phyloP scores from a whole-genome alignment of 306 rosid genomes.

The Gillenia trifoliata region DNA sequence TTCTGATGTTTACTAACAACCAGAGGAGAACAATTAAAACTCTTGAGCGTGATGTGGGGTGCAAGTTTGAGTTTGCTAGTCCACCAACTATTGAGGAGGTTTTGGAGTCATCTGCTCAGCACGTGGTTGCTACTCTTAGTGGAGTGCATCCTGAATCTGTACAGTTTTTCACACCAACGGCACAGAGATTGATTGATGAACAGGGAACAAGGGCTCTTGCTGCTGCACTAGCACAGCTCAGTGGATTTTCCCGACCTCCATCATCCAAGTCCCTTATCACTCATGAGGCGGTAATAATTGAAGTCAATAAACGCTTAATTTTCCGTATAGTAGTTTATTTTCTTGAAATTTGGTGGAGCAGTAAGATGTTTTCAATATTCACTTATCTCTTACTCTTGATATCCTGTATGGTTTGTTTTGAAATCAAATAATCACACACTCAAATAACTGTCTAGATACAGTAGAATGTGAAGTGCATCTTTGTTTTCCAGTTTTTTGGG shows the following conservation, averaged over 20 bases:
- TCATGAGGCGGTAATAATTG: constrained; percentile 69
- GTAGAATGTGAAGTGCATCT: background rate
- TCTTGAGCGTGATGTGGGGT: constrained; percentile 96
- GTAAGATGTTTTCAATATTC: constrained; percentile 5
- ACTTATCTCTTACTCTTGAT: background rate
- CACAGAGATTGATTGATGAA: constrained; percentile 73
- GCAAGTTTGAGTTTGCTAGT: constrained; percentile 78
- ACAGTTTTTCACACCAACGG: constrained; percentile 79
- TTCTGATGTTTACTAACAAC: constrained; percentile 80
- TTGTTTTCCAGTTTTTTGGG: background rate
- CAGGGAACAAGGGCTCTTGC: constrained; percentile 86
- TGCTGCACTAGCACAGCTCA: constrained; percentile 92
- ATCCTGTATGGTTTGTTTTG: background rate
- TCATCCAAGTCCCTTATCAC: constrained; percentile 81
- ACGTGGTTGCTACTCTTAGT: constrained; percentile 73
- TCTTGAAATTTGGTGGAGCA: background rate
- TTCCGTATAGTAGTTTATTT: background rate
- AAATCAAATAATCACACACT: background rate
- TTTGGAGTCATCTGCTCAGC: constrained; percentile 82
- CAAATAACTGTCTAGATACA: too few relatives aligned
- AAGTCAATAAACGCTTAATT: background rate
- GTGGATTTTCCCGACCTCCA: constrained; percentile 93
- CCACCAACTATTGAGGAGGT: constrained; percentile 70
- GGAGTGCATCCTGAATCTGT: constrained; percentile 90
- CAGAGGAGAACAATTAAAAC: constrained; percentile 96